Percentiles rank a stretch among this genome's conserved stretches.
These are phyloP conservation scores for Penicillium waksmanii DNA, from an alignment of 495 filamentous ascomycete species.

Conservation along the genomic window DNA sequence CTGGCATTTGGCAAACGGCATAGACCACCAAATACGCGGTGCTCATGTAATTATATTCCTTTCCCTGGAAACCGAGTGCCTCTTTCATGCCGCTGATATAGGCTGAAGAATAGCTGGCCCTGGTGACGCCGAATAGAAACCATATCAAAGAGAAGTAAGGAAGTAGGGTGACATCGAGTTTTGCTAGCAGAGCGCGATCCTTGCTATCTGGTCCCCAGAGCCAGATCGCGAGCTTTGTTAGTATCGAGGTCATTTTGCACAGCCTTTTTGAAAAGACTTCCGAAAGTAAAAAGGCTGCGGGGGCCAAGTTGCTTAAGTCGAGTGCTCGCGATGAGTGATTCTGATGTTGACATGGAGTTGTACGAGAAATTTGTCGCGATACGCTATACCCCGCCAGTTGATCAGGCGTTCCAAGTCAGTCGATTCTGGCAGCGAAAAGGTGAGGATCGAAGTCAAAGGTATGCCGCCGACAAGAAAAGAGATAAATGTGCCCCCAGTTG, in stretches of 20 bases:
- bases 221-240: slow-evolving; percentile 25
- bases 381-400: too few species aligned
- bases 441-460: background rate
- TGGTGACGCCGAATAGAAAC: slow-evolving; percentile 42
- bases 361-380: too few species aligned
- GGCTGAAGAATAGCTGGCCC: slow-evolving; percentile 42
- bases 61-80: slow-evolving; percentile 37
- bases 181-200: slow-evolving; percentile 35
- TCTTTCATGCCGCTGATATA: slow-evolving; percentile 46
- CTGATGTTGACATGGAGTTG: too few species aligned
- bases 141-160: slow-evolving; percentile 42
- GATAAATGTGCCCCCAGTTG: background rate
- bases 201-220: slow-evolving; percentile 34
- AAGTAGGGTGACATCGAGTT: slow-evolving; percentile 36
- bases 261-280: background rate
- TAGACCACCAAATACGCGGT: slow-evolving; percentile 43
- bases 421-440: background rate
- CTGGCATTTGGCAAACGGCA: slow-evolving; percentile 43
- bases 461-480: background rate
- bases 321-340: background rate
- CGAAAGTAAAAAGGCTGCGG: too few species aligned
- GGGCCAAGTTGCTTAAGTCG: background rate
- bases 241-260: slow-evolving; percentile 16
- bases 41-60: slow-evolving; percentile 45
- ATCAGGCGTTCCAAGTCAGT: too few species aligned